These are phyloP conservation scores for Magnusiomyces fungicola DNA, from an alignment of 1,139 yeast genomes.

Conservation along the genomic window DNA sequence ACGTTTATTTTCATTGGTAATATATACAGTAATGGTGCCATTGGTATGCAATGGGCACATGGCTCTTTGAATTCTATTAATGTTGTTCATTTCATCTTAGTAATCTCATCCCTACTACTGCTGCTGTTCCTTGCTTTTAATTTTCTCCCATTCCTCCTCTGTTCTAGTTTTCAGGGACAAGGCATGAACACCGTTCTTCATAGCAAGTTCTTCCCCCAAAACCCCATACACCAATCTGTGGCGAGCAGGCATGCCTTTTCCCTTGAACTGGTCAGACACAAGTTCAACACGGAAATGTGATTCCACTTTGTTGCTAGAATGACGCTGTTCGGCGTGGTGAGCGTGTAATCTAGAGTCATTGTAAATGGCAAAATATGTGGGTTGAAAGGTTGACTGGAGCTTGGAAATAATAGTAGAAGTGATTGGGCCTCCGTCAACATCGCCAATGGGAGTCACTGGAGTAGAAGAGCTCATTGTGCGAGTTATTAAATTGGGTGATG, in stretches of 20 bases:
- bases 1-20: too few relatives aligned
- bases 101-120: too few relatives aligned
- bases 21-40: too few relatives aligned
- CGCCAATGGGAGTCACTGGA: constrained; percentile 12
- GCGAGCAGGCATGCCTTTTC: constrained; percentile 62
- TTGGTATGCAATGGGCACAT: too few relatives aligned
- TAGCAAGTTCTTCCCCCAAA: constrained; percentile 63
- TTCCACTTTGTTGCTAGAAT: constrained; percentile 66
- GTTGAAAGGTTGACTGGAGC: constrained; percentile 42
- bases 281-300: constrained; percentile 69
- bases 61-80: too few relatives aligned
- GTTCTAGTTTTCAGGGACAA: constrained; percentile 82
- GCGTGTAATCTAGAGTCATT: constrained; percentile 89
- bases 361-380: constrained; percentile 47
- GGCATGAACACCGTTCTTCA: constrained; percentile 72
- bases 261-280: constrained; percentile 63
- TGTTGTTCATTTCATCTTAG: too few relatives aligned
- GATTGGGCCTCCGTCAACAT: constrained; percentile 35
- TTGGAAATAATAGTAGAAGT: constrained; percentile 45
- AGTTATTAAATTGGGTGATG: neutral
- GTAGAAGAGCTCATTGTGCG: constrained; percentile 4
- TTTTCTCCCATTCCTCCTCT: constrained; percentile 35
- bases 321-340: constrained; percentile 78
- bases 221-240: constrained; percentile 69
- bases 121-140: neutral